A percentile compares a stretch with the other conserved stretches of the same genome.
Conservation (phyloP, 768 basidiomycete species). For the Tricholoma hemisulphureum region DNA sequence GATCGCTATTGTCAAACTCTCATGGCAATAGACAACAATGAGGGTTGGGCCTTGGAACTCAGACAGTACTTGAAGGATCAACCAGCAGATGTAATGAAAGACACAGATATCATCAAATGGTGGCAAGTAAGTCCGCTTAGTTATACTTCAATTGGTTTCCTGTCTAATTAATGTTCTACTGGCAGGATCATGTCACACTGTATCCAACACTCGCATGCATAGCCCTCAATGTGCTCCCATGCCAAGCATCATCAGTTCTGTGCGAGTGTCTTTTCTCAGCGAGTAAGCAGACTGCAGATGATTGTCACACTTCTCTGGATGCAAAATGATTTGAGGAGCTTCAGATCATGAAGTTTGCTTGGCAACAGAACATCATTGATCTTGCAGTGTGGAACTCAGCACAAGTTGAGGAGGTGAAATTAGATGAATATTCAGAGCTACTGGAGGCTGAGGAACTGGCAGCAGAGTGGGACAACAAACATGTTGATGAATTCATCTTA, state of each 20-base stretch:
- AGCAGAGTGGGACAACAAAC: slow-evolving; percentile 1
- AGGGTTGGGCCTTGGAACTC: slow-evolving; percentile 9
- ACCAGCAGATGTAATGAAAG: slow-evolving; percentile 11
- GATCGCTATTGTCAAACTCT: slow-evolving; percentile 4
- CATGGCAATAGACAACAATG: not conserved
- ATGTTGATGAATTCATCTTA: not conserved
- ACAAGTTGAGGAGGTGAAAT: slow-evolving; percentile 2
- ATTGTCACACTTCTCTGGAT: slow-evolving; percentile 1
- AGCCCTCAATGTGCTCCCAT: slow-evolving; percentile 16
- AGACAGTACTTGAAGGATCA: slow-evolving; percentile 8
- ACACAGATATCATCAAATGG: slow-evolving; percentile 13
- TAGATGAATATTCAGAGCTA: not conserved
- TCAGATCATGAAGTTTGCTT: slow-evolving; percentile 12
- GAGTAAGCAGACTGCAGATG: slow-evolving; percentile 6
- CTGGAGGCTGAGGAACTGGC: not conserved
- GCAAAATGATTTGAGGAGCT: slow-evolving; percentile 1
- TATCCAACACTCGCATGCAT: slow-evolving; percentile 17
- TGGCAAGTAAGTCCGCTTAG: slow-evolving; percentile 13
- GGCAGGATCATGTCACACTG: slow-evolving; percentile 1
- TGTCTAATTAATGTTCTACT: not conserved
- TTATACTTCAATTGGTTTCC: not conserved
- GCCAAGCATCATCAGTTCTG: slow-evolving; percentile 21
- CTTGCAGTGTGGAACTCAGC: slow-evolving; percentile 48
- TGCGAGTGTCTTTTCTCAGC: slow-evolving; percentile 18
- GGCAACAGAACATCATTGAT: not conserved